Percentiles rank a stretch among this genome's conserved stretches.
These are phyloP conservation scores for Aureobasidium sp. DNA, from an alignment of 2,329 filamentous ascomycete genomes.

Conservation along the genomic window DNA sequence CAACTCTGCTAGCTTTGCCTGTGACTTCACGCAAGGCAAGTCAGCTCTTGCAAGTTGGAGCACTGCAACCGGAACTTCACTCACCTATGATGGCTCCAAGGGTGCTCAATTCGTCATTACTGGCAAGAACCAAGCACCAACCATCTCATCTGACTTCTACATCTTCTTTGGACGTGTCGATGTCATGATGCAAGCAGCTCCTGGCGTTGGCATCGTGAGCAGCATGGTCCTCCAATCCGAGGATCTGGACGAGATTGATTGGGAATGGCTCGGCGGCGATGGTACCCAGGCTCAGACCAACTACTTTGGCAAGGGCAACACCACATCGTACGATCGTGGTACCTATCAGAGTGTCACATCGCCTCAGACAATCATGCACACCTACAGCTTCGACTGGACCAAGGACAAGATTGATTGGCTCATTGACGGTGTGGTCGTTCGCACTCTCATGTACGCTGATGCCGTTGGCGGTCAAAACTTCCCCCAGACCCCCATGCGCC, in stretches of 20 bases:
- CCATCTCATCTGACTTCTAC: slow-evolving; percentile 71
- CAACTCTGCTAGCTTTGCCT: slow-evolving; percentile 46
- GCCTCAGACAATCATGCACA: slow-evolving; percentile 55
- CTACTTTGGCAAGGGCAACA: slow-evolving; percentile 69
- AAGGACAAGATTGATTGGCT: slow-evolving; percentile 50
- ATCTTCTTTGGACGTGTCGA: slow-evolving; percentile 79
- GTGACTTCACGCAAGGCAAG: slow-evolving; percentile 47
- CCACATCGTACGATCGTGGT: slow-evolving; percentile 63
- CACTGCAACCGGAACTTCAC: slow-evolving; percentile 55
- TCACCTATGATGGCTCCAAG: slow-evolving; percentile 50
- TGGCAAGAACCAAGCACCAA: slow-evolving; percentile 67
- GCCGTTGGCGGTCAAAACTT: slow-evolving; percentile 63
- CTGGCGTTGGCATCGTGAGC: slow-evolving; percentile 68
- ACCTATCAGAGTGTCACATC: slow-evolving; percentile 52
- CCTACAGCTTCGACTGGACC: slow-evolving; percentile 67
- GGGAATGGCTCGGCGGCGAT: slow-evolving; percentile 69
- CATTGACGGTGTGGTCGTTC: slow-evolving; percentile 61
- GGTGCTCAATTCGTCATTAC: slow-evolving; percentile 67
- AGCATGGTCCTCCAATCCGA: slow-evolving; percentile 77
- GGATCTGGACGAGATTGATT: slow-evolving; percentile 80
- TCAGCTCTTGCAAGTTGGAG: slow-evolving; percentile 57
- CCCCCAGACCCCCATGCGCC: slow-evolving; percentile 70
- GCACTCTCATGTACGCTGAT: slow-evolving; percentile 61
- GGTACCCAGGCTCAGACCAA: slow-evolving; percentile 59
- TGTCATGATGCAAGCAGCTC: slow-evolving; percentile 66